Base-by-base conservation (phyloP, 192 early-diverging fungal genomes). In the Coemansia biformis region DNA sequence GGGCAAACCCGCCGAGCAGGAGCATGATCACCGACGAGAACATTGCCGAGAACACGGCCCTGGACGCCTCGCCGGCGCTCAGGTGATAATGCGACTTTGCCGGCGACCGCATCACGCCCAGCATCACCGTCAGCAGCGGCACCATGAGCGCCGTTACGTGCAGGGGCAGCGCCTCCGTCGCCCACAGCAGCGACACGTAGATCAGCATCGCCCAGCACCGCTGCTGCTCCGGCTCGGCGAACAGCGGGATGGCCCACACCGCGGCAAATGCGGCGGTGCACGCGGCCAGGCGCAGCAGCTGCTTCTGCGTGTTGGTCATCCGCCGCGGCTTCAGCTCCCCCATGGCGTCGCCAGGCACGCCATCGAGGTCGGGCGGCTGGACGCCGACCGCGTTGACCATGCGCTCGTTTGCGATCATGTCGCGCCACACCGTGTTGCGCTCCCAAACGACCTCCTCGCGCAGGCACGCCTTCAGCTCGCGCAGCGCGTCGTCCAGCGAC, bases 1-100 rank as follows among this genome's bases (percentile, higher is more conserved):
- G 82, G 7, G 92, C 79, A 75, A 98, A 98, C 0, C 94, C 92
- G 53, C 94, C 92, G 13, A 98, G 78, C 1, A 98, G 76, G 6
- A 98, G 68, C 94, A 98, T 95, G 48, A 98, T 91, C 18, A 93
- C 91, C 1, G 94, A 86, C 13, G 86, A 87, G 57, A 95, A 95
- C 94, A 98, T 98, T 43, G 87, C 82, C 8, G 85, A 80, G 57
- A 95, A 95, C 41, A 98, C 85, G 23, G 68, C 72, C 61, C 90
- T 89, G 17, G 94, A 81, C 12, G 90, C 87, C 1, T 83, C 81
- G 34, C 81, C 79, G 4, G 92, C 87, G 33, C 58, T 46, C 51
- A 95, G 51, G 5, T 70, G 72, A 19, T 57, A 44, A 38, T 69
- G 54, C 5, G 56, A 42, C 32, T 55, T 52, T 5, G 64, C 65